Evolutionary conservation across 2,329 filamentous ascomycete genomes (phyloP), one percentile per base, ranked within the genome.

Genomic region (Fusarium nurragi): DNA sequence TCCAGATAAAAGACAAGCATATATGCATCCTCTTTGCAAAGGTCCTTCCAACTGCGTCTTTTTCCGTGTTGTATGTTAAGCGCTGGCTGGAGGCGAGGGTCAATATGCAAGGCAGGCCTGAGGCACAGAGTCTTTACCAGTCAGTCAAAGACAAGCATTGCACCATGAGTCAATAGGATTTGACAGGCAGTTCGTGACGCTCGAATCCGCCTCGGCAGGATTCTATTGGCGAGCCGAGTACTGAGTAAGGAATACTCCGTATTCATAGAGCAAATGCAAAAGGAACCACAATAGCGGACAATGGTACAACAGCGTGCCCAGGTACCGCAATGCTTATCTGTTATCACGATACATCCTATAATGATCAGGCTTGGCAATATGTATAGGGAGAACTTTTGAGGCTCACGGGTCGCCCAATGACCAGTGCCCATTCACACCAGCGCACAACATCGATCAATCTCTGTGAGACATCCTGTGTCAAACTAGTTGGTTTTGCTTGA

Each of bases 391-490:
- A 37, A 22, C 52, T 39, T 61, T 40, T 61, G 56, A 54, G 45
- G 43, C 58, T 58, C 44, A 30, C 40, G 43, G 46, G 32, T 47
- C 52, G 28, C 28, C 37, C n/a, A 18, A 55, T 56, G 49, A 37
- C 21, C 52, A 51, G 30, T 54, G 52, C 41, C 32, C 32, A 16
- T 34, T n/a, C 32, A 34, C 16, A 54, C 50, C 30, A 51, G 48
- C 47, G 38, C 46, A 50, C 18, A 34, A n/a, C 43, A 51, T 49
- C 51, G n/a, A n/a, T n/a, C n/a, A n/a, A 58, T 58, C 45, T 64
- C 53, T 44, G 61, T 68, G 67, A 68, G 67, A 70, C 67, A 68
- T 53, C 39, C 40, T 38, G 25, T 58, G 54, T 14, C 37, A 30
- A 51, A 32, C 16, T 37, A 45, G 54, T 45, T 68, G 60, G 63